Conservation (phyloP, 345 rosid species). For the Pugionium cornutum region DNA sequence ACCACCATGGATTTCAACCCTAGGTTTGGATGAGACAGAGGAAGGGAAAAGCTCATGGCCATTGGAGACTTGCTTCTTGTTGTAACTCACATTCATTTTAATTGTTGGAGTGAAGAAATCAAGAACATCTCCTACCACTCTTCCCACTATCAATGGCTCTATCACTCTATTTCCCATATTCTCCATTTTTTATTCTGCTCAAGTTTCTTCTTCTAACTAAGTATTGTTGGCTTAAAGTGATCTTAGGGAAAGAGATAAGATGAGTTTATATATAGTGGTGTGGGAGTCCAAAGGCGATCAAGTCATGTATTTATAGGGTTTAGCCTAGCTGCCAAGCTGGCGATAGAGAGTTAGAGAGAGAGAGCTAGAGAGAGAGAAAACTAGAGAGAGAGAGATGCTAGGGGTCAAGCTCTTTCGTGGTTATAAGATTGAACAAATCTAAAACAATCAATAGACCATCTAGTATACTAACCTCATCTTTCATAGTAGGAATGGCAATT, state of each 20-base stretch:
- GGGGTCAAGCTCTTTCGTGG: too few relatives aligned
- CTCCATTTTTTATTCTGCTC: slow-evolving; percentile 25
- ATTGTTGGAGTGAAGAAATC: slow-evolving; percentile 49
- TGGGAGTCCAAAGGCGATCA: slow-evolving; percentile 27
- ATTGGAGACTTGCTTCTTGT: slow-evolving; percentile 23
- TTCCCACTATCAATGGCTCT: slow-evolving; percentile 53
- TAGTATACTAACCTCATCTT: too few relatives aligned
- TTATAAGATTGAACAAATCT: too few relatives aligned
- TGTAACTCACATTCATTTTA: slow-evolving; percentile 50
- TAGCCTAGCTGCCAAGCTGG: neutral
- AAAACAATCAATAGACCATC: too few relatives aligned
- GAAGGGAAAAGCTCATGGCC: too few relatives aligned
- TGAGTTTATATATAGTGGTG: slow-evolving; percentile 18
- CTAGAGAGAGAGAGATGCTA: neutral
- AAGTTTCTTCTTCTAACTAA: neutral
- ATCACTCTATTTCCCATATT: slow-evolving; percentile 33
- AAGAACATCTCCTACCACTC: slow-evolving; percentile 32
- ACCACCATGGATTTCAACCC: slow-evolving; percentile 54
- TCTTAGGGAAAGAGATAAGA: slow-evolving; percentile 10
- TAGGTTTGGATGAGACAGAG: slow-evolving; percentile 27
- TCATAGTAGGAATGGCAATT: neutral
- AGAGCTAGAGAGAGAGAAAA: neutral
- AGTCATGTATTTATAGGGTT: slow-evolving; percentile 35
- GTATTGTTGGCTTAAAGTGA: neutral
- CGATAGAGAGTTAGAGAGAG: neutral